Conservation (phyloP, 805 yeast species). For the Starmerella lactis-condensi region DNA sequence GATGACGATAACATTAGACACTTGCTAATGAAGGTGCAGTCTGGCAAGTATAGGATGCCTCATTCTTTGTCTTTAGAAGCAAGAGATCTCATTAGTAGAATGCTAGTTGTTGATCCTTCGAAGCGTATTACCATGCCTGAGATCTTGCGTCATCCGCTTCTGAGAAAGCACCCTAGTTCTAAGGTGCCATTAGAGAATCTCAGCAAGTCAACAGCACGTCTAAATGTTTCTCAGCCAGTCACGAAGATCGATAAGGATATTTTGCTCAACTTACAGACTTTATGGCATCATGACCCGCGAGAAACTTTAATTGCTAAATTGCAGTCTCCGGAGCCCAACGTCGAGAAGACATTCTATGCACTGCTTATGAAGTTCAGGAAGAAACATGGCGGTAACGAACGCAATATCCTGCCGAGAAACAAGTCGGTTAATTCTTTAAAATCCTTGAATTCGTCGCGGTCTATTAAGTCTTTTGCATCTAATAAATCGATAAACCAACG, state of each 20-base stretch:
- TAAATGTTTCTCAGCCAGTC: slow-evolving; percentile 22
- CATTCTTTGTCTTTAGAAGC: slow-evolving; percentile 65
- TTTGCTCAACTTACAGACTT: slow-evolving; percentile 51
- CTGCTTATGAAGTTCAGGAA: slow-evolving; percentile 53
- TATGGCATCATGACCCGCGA: slow-evolving; percentile 63
- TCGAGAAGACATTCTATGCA: slow-evolving; percentile 70
- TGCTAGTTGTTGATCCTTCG: slow-evolving; percentile 67
- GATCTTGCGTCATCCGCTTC: slow-evolving; percentile 62
- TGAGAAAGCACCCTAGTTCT: slow-evolving; percentile 40
- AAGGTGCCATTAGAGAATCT: slow-evolving; percentile 14
- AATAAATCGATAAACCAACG: slow-evolving; percentile 6
- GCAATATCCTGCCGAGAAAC: slow-evolving; percentile 8
- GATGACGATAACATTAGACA: slow-evolving; percentile 90
- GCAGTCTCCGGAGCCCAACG: slow-evolving; percentile 36
- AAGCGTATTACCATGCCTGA: slow-evolving; percentile 62
- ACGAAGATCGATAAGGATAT: slow-evolving; percentile 56
- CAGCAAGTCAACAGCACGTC: slow-evolving; percentile 4
- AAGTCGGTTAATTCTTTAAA: slow-evolving; percentile 10
- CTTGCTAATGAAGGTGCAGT: slow-evolving; percentile 72
- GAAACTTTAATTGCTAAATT: slow-evolving; percentile 35
- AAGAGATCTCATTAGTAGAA: slow-evolving; percentile 58
- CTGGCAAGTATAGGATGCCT: slow-evolving; percentile 75
- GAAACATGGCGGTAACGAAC: slow-evolving; percentile 30
- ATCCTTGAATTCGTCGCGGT: slow-evolving; percentile 12
- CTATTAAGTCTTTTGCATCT: slow-evolving; percentile 12